Percentiles rank a stretch among this genome's conserved stretches.
Conservation (phyloP, 768 basidiomycete species). For the Melanogaster broomeanus region DNA sequence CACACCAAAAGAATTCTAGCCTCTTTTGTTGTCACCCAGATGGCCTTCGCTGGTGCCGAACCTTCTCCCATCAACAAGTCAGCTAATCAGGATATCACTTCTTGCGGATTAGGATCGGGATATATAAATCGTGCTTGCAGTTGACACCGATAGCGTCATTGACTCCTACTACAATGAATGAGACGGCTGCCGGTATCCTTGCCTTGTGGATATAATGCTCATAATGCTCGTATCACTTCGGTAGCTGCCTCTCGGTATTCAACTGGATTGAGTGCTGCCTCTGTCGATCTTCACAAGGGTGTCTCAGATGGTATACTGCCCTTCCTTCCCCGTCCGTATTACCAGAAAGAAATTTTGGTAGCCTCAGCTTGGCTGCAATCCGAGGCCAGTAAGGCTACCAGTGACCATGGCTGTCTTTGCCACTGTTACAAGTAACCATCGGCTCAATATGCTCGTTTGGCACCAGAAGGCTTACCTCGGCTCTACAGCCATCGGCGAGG, state of each 20-base stretch:
- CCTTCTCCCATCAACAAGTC: conserved; percentile 36
- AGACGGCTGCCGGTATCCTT: conserved; percentile 24
- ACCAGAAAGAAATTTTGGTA: neutral
- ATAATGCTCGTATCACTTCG: neutral
- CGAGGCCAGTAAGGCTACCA: conserved; percentile 2
- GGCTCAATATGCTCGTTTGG: neutral
- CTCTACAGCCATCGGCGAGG: conserved; percentile 51
- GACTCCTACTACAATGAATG: conserved; percentile 33
- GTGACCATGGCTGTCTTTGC: conserved; percentile 6
- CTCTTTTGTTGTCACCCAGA: conserved; percentile 38
- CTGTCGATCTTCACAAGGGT: conserved; percentile 12
- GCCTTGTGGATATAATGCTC: neutral
- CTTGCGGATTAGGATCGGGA: conserved; percentile 1
- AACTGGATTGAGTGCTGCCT: conserved; percentile 16
- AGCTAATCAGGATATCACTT: neutral
- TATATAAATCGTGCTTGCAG: conserved; percentile 5
- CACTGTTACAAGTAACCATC: conserved; percentile 27
- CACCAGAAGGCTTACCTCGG: neutral
- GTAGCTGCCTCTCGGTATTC: conserved; percentile 19
- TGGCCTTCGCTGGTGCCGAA: conserved; percentile 37
- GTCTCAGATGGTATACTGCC: conserved; percentile 16
- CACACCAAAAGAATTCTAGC: conserved; percentile 35
- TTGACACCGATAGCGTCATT: conserved; percentile 40
- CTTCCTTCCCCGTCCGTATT: neutral
- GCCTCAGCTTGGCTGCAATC: conserved; percentile 20